These are phyloP conservation scores for Alisma plantagoaquatica DNA, from an alignment of 106 monocot genomes.

Conservation along the genomic window DNA sequence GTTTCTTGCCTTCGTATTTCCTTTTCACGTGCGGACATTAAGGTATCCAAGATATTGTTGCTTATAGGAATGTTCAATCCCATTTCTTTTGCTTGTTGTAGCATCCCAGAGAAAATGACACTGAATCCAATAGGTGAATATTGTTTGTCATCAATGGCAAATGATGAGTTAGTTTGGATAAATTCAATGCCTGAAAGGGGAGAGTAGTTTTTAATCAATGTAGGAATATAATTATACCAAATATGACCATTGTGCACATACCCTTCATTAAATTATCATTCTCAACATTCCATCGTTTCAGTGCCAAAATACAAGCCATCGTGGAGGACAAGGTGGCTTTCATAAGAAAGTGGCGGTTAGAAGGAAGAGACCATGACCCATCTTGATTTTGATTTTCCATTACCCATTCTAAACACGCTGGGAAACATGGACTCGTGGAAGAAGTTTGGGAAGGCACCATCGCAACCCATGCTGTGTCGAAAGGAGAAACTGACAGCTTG, in stretches of 20 bases:
- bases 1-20: conserved; percentile 53
- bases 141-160: conserved; percentile 30
- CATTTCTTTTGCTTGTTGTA: conserved; percentile 45
- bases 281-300: conserved; percentile 63
- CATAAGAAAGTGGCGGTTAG: conserved; percentile 18
- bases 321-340: conserved; percentile 68
- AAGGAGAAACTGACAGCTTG: conserved; percentile 47
- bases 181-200: conserved; percentile 56
- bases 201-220: conserved; percentile 1
- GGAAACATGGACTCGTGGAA: conserved; percentile 59
- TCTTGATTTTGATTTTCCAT: conserved; percentile 61
- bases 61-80: conserved; percentile 49
- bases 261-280: conserved; percentile 59
- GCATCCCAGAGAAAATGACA: conserved; percentile 79
- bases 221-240: neutral
- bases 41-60: conserved; percentile 23
- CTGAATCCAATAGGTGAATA: conserved; percentile 71
- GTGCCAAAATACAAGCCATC: conserved; percentile 77
- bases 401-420: conserved; percentile 77
- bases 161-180: conserved; percentile 49
- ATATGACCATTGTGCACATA: conserved; percentile 9
- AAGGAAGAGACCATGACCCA: conserved; percentile 63
- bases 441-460: conserved; percentile 67
- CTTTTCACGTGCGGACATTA: conserved; percentile 32
- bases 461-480: conserved; percentile 90